Base-by-base conservation (phyloP, 192 early-diverging fungal species). In the Helicostylum pulchrum region DNA sequence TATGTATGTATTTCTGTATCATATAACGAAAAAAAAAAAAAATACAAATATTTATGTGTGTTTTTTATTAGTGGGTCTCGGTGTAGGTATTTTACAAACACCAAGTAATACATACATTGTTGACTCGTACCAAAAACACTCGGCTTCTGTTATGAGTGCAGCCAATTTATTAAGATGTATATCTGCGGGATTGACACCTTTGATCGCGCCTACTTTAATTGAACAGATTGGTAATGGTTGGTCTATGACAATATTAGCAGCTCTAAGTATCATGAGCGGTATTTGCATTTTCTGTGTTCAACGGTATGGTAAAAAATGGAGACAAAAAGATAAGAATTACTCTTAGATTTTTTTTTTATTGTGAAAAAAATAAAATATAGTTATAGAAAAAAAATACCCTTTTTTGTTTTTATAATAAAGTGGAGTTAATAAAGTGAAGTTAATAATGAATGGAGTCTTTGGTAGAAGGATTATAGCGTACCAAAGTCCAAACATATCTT, bases 61-160 rank as follows among this genome's bases (percentile, higher is more conserved):
- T 34, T 7, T 47, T 52, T 42, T 31, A 21, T 23, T 42, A 73
- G 64, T 69, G n/a, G 73, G 73, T 19, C 43, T 75, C 10, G 73
- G 73, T 9, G 64, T 75, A n/a, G 68, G 67, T 17, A 49, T 70
- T 10, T 43, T 69, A n/a, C 67, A 70, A 59, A 70, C 73, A n/a
- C 67, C 67, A 21, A 75, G 63, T 31, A 75, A 75, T 15, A 62
- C 67, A n/a, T 75, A 75, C 20, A 51, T 75, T 31, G 68, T 75
- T 0, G 72, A 74, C 47, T 42, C 67, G 1, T 74, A 69, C 43
- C 52, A 52, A 26, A 23, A 44, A 8, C 31, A 57, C 23, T 66
- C 67, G 17, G 73, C 73, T 9, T 66, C 64, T 2, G 73, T 60
- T 0, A 65, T 69, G 11, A 70, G 67, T 19, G 67, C 72, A 3